These are phyloP conservation scores for Fusarium protoensiforme DNA, from an alignment of 2,329 filamentous ascomycete species.

Conservation along the genomic window DNA sequence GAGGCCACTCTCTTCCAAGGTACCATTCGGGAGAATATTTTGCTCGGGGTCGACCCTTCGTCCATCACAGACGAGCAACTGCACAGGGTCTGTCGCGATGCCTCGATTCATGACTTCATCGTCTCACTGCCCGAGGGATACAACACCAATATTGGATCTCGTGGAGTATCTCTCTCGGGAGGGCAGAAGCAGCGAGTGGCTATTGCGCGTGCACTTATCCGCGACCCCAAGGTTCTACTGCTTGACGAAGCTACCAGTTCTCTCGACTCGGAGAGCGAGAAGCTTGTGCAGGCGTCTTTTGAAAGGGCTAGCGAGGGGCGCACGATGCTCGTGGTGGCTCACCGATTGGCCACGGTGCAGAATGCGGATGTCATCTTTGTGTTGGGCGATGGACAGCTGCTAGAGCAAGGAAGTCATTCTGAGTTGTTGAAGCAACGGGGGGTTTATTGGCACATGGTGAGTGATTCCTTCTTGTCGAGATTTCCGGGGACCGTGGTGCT, in stretches of 20 bases:
- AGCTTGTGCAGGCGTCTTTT: conserved; percentile 74
- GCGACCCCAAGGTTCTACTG: conserved; percentile 73
- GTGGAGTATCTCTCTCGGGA: conserved; percentile 74
- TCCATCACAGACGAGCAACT: conserved; percentile 63
- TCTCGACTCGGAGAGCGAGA: conserved; percentile 72
- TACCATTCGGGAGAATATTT: conserved; percentile 75
- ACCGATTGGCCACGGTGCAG: conserved; percentile 80
- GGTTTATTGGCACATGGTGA: conserved; percentile 69
- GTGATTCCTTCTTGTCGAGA: conserved; percentile 34
- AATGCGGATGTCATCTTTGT: conserved; percentile 86
- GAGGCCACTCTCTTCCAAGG: conserved; percentile 79
- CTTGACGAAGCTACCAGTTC: conserved; percentile 80
- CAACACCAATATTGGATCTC: conserved; percentile 73
- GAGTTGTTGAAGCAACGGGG: conserved; percentile 64
- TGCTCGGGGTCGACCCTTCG: conserved; percentile 69
- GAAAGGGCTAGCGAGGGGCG: conserved; percentile 69
- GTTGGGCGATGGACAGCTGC: conserved; percentile 70
- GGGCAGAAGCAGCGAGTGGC: conserved; percentile 78
- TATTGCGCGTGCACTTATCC: conserved; percentile 75
- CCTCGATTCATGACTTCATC: conserved; percentile 79
- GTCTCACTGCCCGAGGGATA: conserved; percentile 74
- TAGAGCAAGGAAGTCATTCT: conserved; percentile 64
- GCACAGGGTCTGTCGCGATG: conserved; percentile 66
- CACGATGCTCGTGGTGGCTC: conserved; percentile 81
- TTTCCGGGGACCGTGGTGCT: conserved; percentile 20